Percentiles rank a stretch among this genome's conserved stretches.
phyloP scores from a whole-genome alignment of 2,329 filamentous ascomycete genomes.

The Aspergillus aculeatinus region DNA sequence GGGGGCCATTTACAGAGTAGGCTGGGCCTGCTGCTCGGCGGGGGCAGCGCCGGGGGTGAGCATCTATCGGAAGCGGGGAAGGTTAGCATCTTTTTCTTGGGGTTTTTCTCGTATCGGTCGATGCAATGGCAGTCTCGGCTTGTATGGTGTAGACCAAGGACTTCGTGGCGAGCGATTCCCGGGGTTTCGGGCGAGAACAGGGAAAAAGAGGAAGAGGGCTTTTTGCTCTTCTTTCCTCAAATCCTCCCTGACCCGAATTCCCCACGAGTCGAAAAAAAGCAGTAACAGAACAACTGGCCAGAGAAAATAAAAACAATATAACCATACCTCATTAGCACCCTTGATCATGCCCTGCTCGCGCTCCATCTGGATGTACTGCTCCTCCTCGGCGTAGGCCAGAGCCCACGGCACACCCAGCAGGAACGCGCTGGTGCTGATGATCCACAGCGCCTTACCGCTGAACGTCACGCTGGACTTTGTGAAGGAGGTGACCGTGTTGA shows the following conservation, averaged over 20 bases:
- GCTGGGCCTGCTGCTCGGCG: constrained; percentile 33
- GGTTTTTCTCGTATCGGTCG: too few species aligned
- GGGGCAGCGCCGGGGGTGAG: constrained; percentile 40
- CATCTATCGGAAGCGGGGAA: constrained; percentile 33
- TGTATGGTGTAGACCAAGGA: too few species aligned
- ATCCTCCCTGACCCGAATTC: too few species aligned
- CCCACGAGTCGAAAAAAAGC: neutral
- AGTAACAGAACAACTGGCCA: too few species aligned
- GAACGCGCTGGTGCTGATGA: constrained; percentile 84
- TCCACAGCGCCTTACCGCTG: constrained; percentile 84
- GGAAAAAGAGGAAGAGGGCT: too few species aligned
- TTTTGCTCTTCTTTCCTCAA: too few species aligned
- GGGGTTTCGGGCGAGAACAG: too few species aligned
- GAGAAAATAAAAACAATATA: neutral
- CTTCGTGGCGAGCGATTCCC: too few species aligned
- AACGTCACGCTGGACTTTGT: constrained; percentile 55
- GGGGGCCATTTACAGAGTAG: constrained; percentile 36
- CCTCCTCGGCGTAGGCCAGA: constrained; percentile 89
- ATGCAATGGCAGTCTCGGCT: too few species aligned
- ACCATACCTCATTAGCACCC: constrained; percentile 73
- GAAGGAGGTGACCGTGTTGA: constrained; percentile 47
- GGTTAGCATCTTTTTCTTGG: neutral
- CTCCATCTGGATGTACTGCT: constrained; percentile 97
- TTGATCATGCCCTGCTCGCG: constrained; percentile 95
- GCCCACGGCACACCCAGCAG: constrained; percentile 91